These are phyloP conservation scores for Fomitopsis palustris DNA, from an alignment of 1,284 basidiomycete species.

Conservation along the genomic window DNA sequence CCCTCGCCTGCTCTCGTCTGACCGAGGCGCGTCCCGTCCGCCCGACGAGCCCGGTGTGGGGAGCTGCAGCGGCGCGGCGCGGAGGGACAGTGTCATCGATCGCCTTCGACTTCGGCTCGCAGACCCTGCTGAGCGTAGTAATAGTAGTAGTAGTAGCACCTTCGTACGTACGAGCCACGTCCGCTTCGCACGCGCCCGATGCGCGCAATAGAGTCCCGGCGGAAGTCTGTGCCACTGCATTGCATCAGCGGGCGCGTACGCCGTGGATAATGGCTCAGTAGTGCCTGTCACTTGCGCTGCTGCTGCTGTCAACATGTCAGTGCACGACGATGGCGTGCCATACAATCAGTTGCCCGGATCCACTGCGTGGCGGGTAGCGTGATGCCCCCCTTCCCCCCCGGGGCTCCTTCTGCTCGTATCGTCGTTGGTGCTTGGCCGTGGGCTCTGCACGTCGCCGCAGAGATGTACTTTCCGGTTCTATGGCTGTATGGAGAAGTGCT, in stretches of 20 bases:
- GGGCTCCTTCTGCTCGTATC: not conserved
- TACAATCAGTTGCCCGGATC: not conserved
- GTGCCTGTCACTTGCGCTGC: not conserved
- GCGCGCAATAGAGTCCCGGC: not conserved
- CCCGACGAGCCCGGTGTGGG: not conserved
- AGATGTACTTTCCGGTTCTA: not conserved
- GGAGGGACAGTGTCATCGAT: not conserved
- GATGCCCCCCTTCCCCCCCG: no score
- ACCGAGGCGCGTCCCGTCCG: not conserved
- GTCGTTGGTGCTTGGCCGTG: not conserved
- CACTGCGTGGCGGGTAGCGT: not conserved
- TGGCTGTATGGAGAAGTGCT: not conserved
- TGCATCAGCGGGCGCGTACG: not conserved
- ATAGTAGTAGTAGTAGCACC: not conserved
- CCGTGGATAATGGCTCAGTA: not conserved
- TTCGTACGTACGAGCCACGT: not conserved
- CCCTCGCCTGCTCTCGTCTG: not conserved
- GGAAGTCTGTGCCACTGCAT: not conserved
- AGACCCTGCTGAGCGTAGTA: not conserved
- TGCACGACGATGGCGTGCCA: not conserved
- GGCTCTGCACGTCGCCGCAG: not conserved
- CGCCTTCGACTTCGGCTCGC: not conserved
- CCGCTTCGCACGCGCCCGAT: not conserved
- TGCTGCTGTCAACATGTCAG: not conserved
- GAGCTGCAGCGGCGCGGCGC: not conserved